Evolutionary conservation across 768 basidiomycete species (phyloP).

Genomic region (Podaxis sp.): DNA sequence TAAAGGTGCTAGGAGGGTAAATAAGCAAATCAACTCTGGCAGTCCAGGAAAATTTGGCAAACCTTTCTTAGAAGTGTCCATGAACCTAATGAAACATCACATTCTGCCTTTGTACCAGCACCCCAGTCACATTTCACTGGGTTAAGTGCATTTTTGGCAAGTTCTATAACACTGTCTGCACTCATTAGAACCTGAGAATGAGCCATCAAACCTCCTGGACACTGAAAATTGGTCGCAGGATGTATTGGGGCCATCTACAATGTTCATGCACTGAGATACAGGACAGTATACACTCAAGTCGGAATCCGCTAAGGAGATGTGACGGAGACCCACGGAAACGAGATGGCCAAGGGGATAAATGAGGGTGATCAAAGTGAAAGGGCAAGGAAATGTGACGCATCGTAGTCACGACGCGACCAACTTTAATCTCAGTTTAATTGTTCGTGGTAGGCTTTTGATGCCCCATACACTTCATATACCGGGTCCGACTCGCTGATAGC

Average conservation of each 20-base stretch:
- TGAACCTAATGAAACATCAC: constrained; percentile 23
- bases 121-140: constrained; percentile 30
- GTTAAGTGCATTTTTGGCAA: constrained; percentile 27
- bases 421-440: not conserved
- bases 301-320: constrained; percentile 25
- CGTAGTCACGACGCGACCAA: not conserved
- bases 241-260: not conserved
- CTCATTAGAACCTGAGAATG: constrained; percentile 15
- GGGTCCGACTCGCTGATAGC: too few species aligned
- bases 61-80: constrained; percentile 32
- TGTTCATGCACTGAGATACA: not conserved
- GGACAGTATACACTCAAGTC: constrained; percentile 13
- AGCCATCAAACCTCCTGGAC: not conserved
- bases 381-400: not conserved
- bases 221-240: not conserved
- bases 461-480: not conserved
- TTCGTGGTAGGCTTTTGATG: not conserved
- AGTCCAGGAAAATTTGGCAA: constrained; percentile 12
- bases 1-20: constrained; percentile 5
- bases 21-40: not conserved
- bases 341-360: not conserved
- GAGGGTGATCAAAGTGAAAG: not conserved
- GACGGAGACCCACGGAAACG: not conserved
- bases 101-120: constrained; percentile 19
- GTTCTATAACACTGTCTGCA: constrained; percentile 22